A percentile compares a stretch with the other conserved stretches of the same genome.
phyloP scores from a whole-genome alignment of 2,329 filamentous ascomycete species.

The Diaporthe humulicola region DNA sequence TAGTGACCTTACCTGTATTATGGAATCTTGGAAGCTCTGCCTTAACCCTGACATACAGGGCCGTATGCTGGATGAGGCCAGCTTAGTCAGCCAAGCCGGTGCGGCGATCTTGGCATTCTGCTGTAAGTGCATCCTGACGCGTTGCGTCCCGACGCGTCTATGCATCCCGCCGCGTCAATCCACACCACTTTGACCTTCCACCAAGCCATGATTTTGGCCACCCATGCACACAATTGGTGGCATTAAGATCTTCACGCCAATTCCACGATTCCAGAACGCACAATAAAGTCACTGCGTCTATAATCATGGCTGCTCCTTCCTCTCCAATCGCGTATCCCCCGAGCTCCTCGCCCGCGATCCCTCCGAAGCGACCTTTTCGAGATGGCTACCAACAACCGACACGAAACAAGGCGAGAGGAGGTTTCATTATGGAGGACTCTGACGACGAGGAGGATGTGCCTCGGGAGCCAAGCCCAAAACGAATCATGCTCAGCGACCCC shows the following conservation, averaged over 20 bases:
- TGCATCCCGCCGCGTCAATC: slow-evolving; percentile 35
- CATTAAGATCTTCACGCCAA: neutral
- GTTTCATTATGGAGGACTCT: slow-evolving; percentile 59
- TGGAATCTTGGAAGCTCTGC: too few species aligned
- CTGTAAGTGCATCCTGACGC: slow-evolving; percentile 37
- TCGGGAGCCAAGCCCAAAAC: slow-evolving; percentile 56
- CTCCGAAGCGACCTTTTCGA: slow-evolving; percentile 53
- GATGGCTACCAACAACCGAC: slow-evolving; percentile 46
- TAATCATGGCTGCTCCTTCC: slow-evolving; percentile 43
- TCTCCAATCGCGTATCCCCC: slow-evolving; percentile 46
- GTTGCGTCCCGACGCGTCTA: too few species aligned
- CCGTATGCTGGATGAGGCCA: too few species aligned
- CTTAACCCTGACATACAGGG: too few species aligned
- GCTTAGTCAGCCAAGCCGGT: too few species aligned
- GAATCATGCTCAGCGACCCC: slow-evolving; percentile 55
- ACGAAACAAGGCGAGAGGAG: slow-evolving; percentile 54
- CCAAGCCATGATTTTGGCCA: neutral
- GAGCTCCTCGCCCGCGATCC: slow-evolving; percentile 47
- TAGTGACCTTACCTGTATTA: too few species aligned
- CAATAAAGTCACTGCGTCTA: neutral
- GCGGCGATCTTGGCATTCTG: neutral
- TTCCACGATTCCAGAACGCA: neutral
- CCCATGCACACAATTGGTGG: neutral
- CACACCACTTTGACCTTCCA: slow-evolving; percentile 10
- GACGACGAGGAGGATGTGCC: slow-evolving; percentile 53